Base-by-base conservation (phyloP, 768 basidiomycete genomes). In the Krasilnikovozyma curviuscula region DNA sequence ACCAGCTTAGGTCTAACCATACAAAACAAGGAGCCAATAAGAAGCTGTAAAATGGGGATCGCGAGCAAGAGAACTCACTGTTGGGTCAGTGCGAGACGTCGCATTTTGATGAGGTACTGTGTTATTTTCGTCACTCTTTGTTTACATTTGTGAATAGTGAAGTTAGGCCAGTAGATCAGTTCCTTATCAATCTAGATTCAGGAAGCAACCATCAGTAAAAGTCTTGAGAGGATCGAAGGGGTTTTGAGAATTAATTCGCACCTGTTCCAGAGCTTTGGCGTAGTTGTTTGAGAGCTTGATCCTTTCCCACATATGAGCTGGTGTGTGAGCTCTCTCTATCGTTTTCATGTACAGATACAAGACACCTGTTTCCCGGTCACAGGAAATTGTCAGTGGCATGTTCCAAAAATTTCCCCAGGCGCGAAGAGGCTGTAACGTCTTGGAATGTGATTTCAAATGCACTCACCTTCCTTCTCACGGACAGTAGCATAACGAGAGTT, bases 401-500 rank as follows among this genome's bases (percentile, higher is more conserved):
- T n/a, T n/a, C n/a, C n/a, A n/a, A n/a, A n/a, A n/a, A n/a, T n/a
- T n/a, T n/a, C n/a, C n/a, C n/a, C n/a, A n/a, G n/a, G n/a, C n/a
- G n/a, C n/a, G n/a, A n/a, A n/a, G n/a, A n/a, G n/a, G n/a, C n/a
- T n/a, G n/a, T n/a, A n/a, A n/a, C n/a, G n/a, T n/a, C n/a, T n/a
- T n/a, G n/a, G n/a, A n/a, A n/a, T n/a, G n/a, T n/a, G n/a, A n/a
- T n/a, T n/a, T n/a, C 2, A n/a, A 21, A n/a, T 29, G 16, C 14
- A 45, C 57, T 32, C 49, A 81, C 91, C 93, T 66, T 93, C 84
- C 54, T 83, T 77, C 64, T 98, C 93, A 54, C 93, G 72, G 4
- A 98, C 88, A n/a, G 93, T 97, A 7, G 93, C 91, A 65, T 97
- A 97, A 53, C 85, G 71, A 19, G 89, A 89, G 62, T 97, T 97